Conservation (phyloP, 768 basidiomycete genomes). For the Lactarius hatsudake region DNA sequence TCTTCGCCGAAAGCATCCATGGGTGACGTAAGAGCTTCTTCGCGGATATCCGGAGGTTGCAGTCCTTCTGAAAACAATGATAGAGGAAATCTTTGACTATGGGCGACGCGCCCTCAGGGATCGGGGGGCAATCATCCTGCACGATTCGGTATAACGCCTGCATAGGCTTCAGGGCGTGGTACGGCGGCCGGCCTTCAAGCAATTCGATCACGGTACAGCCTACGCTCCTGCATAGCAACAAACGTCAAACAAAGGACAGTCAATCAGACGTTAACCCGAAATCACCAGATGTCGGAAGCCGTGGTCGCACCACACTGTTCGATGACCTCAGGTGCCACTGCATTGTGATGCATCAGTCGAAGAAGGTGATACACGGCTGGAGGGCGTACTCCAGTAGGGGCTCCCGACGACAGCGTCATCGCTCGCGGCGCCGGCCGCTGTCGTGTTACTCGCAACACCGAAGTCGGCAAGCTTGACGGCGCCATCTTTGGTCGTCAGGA, state of each 20-base stretch:
- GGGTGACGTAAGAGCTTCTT: conserved; percentile 90
- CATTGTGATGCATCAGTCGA: conserved; percentile 5
- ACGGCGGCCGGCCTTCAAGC: conserved; percentile 87
- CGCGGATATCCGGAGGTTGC: conserved; percentile 89
- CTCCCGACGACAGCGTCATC: conserved; percentile 96
- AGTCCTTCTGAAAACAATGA: conserved; percentile 98
- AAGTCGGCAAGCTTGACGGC: conserved; percentile 99
- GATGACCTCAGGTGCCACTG: conserved; percentile 98
- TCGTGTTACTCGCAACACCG: conserved; percentile 82
- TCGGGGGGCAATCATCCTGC: conserved; percentile 95
- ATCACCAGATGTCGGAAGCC: conserved; percentile 91
- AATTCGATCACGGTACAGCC: conserved; percentile 98
- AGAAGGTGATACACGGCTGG: not conserved
- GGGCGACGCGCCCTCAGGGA: conserved; percentile 92
- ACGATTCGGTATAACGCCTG: conserved; percentile 98
- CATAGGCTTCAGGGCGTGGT: conserved; percentile 96
- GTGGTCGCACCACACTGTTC: conserved; percentile 97
- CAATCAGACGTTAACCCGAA: conserved; percentile 6
- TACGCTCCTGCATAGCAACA: conserved; percentile 54
- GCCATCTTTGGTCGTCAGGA: conserved; percentile 97
- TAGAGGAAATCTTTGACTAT: conserved; percentile 96
- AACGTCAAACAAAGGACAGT: conserved; percentile 5
- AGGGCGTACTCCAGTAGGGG: conserved; percentile 87
- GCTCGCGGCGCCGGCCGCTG: conserved; percentile 63
- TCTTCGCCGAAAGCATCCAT: conserved; percentile 90